Percentiles rank a stretch among this genome's conserved stretches.
Evolutionary conservation across 2,329 filamentous ascomycete genomes (phyloP).

Genomic region (Hypomyces rosellus): DNA sequence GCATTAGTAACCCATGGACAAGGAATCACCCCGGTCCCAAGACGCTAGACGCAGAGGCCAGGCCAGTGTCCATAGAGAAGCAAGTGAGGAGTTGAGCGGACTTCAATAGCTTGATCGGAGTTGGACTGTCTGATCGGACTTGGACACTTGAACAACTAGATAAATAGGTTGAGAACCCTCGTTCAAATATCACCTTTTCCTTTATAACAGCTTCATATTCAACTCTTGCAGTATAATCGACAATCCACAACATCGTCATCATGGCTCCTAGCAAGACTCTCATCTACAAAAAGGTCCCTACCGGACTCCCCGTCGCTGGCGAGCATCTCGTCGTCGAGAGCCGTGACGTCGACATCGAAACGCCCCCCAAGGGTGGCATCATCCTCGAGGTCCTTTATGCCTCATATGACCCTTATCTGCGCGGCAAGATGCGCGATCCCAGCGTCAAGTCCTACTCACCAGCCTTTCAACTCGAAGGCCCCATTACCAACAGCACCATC

Average conservation of each 20-base stretch:
- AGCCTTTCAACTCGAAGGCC: slow-evolving; percentile 50
- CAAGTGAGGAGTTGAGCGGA: too few relatives aligned
- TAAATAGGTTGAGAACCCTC: too few relatives aligned
- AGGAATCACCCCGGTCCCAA: too few relatives aligned
- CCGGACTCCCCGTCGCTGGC: slow-evolving; percentile 60
- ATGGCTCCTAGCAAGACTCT: slow-evolving; percentile 62
- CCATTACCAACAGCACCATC: slow-evolving; percentile 59
- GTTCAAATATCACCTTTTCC: too few relatives aligned
- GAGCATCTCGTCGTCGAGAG: slow-evolving; percentile 64
- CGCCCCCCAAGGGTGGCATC: slow-evolving; percentile 56
- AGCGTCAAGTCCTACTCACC: slow-evolving; percentile 52
- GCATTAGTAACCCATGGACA: too few relatives aligned
- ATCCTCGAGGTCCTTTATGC: slow-evolving; percentile 65
- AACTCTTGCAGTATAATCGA: too few relatives aligned
- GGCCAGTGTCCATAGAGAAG: too few relatives aligned
- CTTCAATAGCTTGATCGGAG: too few relatives aligned
- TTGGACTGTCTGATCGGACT: too few relatives aligned
- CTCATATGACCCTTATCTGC: slow-evolving; percentile 80
- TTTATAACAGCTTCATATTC: too few relatives aligned
- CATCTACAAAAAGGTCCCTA: slow-evolving; percentile 64
- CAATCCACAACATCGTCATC: background rate
- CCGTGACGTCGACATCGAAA: slow-evolving; percentile 59
- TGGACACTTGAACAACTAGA: too few relatives aligned
- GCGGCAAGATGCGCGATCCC: slow-evolving; percentile 67
- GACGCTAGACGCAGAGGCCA: too few relatives aligned